Evolutionary conservation across 2,329 filamentous ascomycete genomes (phyloP), one percentile per base, ranked within the genome.

Genomic region (Fusarium robinianum): DNA sequence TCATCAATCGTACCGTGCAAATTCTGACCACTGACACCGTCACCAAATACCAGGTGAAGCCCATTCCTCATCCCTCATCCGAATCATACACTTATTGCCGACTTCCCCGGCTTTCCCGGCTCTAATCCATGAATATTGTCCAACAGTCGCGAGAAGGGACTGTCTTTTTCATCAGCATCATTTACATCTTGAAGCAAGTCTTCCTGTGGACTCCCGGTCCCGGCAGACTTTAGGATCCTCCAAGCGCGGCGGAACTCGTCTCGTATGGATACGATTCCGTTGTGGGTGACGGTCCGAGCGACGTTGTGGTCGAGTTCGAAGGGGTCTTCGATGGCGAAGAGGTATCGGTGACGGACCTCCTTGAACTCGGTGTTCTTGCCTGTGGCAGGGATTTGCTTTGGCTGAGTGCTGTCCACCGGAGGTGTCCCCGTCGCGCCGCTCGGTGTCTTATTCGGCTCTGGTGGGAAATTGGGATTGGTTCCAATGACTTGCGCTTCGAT

Each of bases 251-350:
- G 79, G 61, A 95, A 94, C 67, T 96, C 90, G 58, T 94, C 86
- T 26, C 88, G 77, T 47, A 95, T 94, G 1, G 85, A 79, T 2
- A 88, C 84, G 51, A 95, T 88, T 3, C 90, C 89, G 48, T 84
- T 80, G 61, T 92, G 87, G 6, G 86, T 90, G 1, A 96, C 90
- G 0, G 90, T 95, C 35, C 89, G 77, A 3, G 88, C 91, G 22
- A 96, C 87, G 58, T 96, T 96, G 68, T 96, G 90, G 26, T 90
- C 84, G 3, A 84, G 70, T 70, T 96, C 90, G 61, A 96, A 96
- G 0, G 91, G 91, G 64, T 96, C 91, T 64, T 96, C 91, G 48
- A 96, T 91, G 21, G 89, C 88, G 55, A 96, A 87, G 5, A 96
- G 77, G 65, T 90, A 95, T 9, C 90, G 82, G 61, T 90, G 82